These are phyloP conservation scores for Tetrapisispora phaffii DNA, from an alignment of 805 yeast species.

Conservation along the genomic window DNA sequence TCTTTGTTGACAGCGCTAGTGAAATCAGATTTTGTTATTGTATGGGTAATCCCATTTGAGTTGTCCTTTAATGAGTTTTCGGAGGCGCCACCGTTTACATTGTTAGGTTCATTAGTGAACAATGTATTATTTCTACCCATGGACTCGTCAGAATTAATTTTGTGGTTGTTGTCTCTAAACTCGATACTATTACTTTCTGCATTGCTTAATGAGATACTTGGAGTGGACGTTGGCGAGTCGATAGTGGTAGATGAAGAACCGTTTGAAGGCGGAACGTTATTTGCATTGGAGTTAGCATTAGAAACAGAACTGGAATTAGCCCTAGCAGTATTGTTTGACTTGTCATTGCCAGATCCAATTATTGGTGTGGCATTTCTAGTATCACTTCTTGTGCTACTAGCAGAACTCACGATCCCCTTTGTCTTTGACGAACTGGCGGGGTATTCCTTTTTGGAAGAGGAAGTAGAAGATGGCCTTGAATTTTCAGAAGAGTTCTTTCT, in stretches of 20 bases:
- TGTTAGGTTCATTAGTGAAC: not conserved
- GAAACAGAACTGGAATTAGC: constrained; percentile 3
- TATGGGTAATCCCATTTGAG: not conserved
- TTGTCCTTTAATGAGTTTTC: not conserved
- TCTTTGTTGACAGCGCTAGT: not conserved
- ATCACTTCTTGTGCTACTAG: constrained; percentile 2
- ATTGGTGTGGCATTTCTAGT: constrained; percentile 4
- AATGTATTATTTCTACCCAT: not conserved
- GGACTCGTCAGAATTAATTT: constrained; percentile 1
- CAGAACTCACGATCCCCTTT: constrained; percentile 1
- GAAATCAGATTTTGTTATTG: not conserved
- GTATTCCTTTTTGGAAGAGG: constrained; percentile 5
- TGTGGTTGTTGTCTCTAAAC: not conserved
- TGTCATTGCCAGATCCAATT: not conserved
- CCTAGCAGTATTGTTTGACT: not conserved
- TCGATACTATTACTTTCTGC: not conserved
- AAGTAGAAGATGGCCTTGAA: constrained; percentile 10
- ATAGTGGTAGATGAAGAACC: not conserved
- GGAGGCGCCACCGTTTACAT: constrained; percentile 5
- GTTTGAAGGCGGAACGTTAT: not conserved
- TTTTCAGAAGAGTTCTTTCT: constrained; percentile 15
- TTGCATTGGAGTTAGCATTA: not conserved
- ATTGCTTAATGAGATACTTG: not conserved
- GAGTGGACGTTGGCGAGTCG: constrained; percentile 3
- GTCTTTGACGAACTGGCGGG: constrained; percentile 4